Evolutionary conservation across 2,329 filamentous ascomycete species (phyloP).

Genomic region (Fusarium nanum): DNA sequence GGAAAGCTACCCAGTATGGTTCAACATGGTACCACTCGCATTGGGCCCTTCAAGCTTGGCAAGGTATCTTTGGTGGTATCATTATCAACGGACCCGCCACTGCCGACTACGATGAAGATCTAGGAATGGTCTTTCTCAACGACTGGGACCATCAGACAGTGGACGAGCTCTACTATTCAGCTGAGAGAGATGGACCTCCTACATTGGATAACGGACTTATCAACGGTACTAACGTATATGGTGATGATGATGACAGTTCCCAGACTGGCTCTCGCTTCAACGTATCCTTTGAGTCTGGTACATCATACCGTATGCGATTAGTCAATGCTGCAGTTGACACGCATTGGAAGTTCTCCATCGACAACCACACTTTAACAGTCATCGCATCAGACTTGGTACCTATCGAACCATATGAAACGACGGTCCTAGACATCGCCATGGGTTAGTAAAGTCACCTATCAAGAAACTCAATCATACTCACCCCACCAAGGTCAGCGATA

Average conservation of each 20-base stretch:
- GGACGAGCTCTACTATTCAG: conserved; percentile 51
- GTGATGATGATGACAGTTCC: conserved; percentile 37
- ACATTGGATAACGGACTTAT: conserved; percentile 59
- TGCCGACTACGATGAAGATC: conserved; percentile 71
- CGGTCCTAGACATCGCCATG: conserved; percentile 43
- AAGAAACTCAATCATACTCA: accelerated
- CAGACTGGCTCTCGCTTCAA: conserved; percentile 51
- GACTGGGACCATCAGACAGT: conserved; percentile 67
- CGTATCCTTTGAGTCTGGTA: conserved; percentile 55
- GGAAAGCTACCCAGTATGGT: conserved; percentile 66
- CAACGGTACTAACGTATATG: conserved; percentile 57
- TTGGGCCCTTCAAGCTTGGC: conserved; percentile 60
- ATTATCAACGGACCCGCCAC: conserved; percentile 70
- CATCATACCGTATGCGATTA: conserved; percentile 60
- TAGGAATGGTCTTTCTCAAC: conserved; percentile 68
- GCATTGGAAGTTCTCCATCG: conserved; percentile 62
- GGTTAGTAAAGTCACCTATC: background rate
- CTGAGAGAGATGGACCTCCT: conserved; percentile 48
- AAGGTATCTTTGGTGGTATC: conserved; percentile 70
- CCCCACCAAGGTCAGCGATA: conserved; percentile 55
- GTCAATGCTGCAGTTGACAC: conserved; percentile 60
- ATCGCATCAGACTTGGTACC: conserved; percentile 70
- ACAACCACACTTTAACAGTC: conserved; percentile 68
- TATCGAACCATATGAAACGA: conserved; percentile 64
- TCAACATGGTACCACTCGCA: conserved; percentile 72